These are phyloP conservation scores for Naganishia albida DNA, from an alignment of 1,284 basidiomycete species.

Conservation along the genomic window DNA sequence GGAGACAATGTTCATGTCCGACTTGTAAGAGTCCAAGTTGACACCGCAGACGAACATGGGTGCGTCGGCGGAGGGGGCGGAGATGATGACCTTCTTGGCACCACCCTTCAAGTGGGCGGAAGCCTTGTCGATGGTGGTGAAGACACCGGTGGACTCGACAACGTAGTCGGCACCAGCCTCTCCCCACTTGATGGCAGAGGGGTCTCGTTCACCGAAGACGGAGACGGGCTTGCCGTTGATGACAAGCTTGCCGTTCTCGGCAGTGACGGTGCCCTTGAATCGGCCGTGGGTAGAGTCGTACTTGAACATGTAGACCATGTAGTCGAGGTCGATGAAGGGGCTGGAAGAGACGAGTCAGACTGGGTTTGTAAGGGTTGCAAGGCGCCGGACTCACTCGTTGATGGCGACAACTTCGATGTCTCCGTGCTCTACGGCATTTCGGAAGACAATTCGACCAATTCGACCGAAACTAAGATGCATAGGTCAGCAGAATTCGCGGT, in stretches of 20 bases:
- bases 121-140: constrained; percentile 91
- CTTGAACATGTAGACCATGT: constrained; percentile 99
- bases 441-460: constrained; percentile 96
- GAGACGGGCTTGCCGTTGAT: constrained; percentile 78
- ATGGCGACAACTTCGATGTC: constrained; percentile 82
- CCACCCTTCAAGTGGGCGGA: constrained; percentile 95
- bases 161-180: constrained; percentile 84
- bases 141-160: constrained; percentile 98
- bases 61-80: constrained; percentile 95
- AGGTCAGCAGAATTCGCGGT: constrained; percentile 53
- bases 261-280: constrained; percentile 82
- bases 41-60: constrained; percentile 98
- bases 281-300: constrained; percentile 96
- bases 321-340: constrained; percentile 93
- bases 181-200: constrained; percentile 82
- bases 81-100: constrained; percentile 99
- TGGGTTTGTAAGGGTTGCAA: neutral
- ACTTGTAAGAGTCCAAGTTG: constrained; percentile 91
- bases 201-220: constrained; percentile 86
- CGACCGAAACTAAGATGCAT: constrained; percentile 64
- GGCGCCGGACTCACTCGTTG: constrained; percentile 71
- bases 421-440: constrained; percentile 80
- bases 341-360: constrained; percentile 50
- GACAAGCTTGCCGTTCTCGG: constrained; percentile 85
- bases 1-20: constrained; percentile 90